Conservation (phyloP, 2,329 filamentous ascomycete species). For the Pseudohalonectria lignicola region DNA sequence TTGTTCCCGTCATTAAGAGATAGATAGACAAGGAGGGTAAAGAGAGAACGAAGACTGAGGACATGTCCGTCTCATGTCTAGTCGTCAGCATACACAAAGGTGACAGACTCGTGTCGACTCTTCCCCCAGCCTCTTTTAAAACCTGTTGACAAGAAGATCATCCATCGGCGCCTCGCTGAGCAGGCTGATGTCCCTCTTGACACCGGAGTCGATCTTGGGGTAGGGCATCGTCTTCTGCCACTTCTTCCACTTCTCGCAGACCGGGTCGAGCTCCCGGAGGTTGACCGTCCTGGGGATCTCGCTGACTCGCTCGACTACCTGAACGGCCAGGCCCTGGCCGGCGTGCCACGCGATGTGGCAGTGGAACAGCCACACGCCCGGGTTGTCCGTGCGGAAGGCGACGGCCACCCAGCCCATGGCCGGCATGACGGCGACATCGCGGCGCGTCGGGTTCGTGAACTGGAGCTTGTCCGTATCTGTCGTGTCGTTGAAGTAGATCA, state of each 20-base stretch:
- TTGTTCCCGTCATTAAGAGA: too few species aligned
- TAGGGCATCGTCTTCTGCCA: too few species aligned
- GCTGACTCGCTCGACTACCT: conserved; percentile 28
- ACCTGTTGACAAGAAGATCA: too few species aligned
- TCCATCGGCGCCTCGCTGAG: too few species aligned
- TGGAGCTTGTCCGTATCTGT: conserved; percentile 12
- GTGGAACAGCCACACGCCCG: too few species aligned
- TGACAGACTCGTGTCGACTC: too few species aligned
- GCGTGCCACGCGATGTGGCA: conserved; percentile 36
- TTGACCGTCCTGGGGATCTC: conserved; percentile 5
- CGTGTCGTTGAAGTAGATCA: conserved; percentile 9
- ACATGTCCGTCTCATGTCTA: too few species aligned
- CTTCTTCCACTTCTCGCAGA: conserved; percentile 5
- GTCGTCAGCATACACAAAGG: too few species aligned
- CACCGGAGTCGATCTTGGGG: conserved; percentile 3
- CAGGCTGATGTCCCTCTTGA: too few species aligned
- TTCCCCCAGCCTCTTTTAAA: too few species aligned
- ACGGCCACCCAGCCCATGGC: conserved; percentile 29
- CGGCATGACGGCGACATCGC: conserved; percentile 31
- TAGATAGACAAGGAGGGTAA: too few species aligned
- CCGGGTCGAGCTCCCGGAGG: conserved; percentile 1
- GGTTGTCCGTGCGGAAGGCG: conserved; percentile 34
- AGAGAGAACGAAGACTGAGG: too few species aligned
- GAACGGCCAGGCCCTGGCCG: conserved; percentile 31
- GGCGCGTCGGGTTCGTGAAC: conserved; percentile 26